phyloP scores from a whole-genome alignment of 192 early-diverging fungal species.

The Thamnidium elegans region DNA sequence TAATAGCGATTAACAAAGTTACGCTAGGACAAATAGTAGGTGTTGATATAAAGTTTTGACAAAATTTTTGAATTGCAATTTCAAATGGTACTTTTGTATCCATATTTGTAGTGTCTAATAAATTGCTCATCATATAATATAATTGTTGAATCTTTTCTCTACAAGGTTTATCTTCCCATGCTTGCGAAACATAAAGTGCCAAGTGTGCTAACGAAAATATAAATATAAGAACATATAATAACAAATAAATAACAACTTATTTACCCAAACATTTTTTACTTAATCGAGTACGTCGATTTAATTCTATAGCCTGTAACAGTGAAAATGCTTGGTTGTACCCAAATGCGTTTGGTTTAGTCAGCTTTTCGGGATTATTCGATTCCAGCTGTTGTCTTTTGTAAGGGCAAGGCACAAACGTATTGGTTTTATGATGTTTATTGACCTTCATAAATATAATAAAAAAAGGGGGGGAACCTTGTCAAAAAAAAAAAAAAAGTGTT shows the following conservation, averaged over 20 bases:
- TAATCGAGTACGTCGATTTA: slow-evolving; percentile 5
- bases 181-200: slow-evolving; percentile 17
- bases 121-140: slow-evolving; percentile 18
- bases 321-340: slow-evolving; percentile 1
- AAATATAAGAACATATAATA: not conserved
- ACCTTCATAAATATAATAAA: not conserved
- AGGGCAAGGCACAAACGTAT: not conserved
- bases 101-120: slow-evolving; percentile 21
- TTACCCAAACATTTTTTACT: slow-evolving; percentile 7
- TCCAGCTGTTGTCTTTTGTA: slow-evolving; percentile 9
- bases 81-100: slow-evolving; percentile 18
- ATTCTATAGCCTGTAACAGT: slow-evolving; percentile 8
- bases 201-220: slow-evolving; percentile 14
- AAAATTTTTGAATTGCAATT: slow-evolving; percentile 20
- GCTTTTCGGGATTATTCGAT: slow-evolving; percentile 1
- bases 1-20: slow-evolving; percentile 44
- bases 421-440: not conserved
- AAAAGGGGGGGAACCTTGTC: too few species aligned
- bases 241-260: not conserved
- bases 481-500: too few species aligned
- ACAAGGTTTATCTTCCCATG: slow-evolving; percentile 17
- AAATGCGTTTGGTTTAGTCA: slow-evolving; percentile 2
- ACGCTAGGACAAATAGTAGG: slow-evolving; percentile 39
- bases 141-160: slow-evolving; percentile 10
- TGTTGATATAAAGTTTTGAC: slow-evolving; percentile 17